Evolutionary conservation across 2,329 filamentous ascomycete genomes (phyloP).

Genomic region (Trichoderma endophyticum): DNA sequence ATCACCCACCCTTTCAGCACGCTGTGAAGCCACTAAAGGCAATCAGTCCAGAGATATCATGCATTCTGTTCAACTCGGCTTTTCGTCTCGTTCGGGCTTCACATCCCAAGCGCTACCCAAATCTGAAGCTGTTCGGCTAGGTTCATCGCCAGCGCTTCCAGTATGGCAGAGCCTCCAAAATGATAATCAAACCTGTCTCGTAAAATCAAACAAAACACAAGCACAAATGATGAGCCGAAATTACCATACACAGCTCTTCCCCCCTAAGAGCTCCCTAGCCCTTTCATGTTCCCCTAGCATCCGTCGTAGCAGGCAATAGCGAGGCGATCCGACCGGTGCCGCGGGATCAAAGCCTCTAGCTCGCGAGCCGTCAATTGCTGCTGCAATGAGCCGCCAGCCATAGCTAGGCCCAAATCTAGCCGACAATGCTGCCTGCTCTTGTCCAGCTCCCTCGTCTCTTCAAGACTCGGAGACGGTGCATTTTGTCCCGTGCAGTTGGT

Average conservation of each 20-base stretch:
- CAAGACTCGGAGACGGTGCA: neutral
- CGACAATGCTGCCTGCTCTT: neutral
- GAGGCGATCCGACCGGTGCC: conserved; percentile 14
- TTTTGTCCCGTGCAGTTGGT: neutral
- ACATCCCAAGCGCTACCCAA: neutral
- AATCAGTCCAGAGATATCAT: neutral
- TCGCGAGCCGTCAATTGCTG: neutral
- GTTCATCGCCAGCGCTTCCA: neutral
- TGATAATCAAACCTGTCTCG: neutral
- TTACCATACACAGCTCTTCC: neutral
- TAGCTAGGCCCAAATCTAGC: conserved; percentile 4
- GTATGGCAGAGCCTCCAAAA: neutral
- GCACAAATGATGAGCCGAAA: neutral
- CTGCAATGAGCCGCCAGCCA: conserved; percentile 12
- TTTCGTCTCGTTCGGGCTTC: neutral
- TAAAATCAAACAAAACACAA: neutral
- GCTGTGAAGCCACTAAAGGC: neutral
- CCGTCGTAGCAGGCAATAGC: neutral
- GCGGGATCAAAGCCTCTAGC: conserved; percentile 16
- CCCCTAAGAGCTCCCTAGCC: neutral
- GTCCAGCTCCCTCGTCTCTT: neutral
- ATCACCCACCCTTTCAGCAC: neutral
- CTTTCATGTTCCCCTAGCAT: neutral
- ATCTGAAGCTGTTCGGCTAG: neutral
- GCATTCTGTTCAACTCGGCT: neutral